These are phyloP conservation scores for Sequoiadendron giganteum DNA, from an alignment of 75 land plant genomes.

Conservation along the genomic window DNA sequence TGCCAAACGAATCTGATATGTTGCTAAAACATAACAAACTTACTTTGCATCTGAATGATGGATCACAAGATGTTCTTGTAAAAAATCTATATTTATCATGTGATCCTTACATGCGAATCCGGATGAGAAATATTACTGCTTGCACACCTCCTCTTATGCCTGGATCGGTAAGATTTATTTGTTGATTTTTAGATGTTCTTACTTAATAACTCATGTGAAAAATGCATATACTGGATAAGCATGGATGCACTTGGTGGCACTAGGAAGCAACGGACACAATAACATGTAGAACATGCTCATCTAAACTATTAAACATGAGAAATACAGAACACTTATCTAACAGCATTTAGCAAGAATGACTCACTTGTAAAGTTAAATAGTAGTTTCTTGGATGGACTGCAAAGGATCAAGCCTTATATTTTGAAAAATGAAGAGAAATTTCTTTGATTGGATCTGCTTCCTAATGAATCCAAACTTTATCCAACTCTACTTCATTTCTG, in stretches of 20 bases:
- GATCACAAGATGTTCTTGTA: conserved; percentile 31
- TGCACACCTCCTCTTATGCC: conserved; percentile 29
- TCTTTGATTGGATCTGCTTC: no score
- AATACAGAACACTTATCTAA: no score
- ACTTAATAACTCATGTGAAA: not conserved
- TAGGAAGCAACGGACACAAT: not conserved
- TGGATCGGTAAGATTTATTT: conserved; percentile 28
- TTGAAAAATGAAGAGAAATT: not conserved
- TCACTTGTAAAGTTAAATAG: not conserved
- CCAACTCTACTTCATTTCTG: not conserved
- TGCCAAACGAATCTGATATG: conserved; percentile 26
- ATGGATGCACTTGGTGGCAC: no score
- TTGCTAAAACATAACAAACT: conserved; percentile 10
- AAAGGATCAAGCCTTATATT: not conserved
- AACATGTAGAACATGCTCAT: not conserved
- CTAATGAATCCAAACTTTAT: no score
- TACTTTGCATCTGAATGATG: conserved; percentile 8
- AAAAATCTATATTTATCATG: conserved; percentile 47
- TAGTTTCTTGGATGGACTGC: not conserved
- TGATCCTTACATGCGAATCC: conserved; percentile 44
- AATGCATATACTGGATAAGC: not conserved
- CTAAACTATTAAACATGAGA: no score
- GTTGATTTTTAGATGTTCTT: not conserved
- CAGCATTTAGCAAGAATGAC: not conserved
- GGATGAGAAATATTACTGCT: conserved; percentile 29